Base-by-base conservation (phyloP, 129 eudicot species). In the Kitagawia praeruptora region DNA sequence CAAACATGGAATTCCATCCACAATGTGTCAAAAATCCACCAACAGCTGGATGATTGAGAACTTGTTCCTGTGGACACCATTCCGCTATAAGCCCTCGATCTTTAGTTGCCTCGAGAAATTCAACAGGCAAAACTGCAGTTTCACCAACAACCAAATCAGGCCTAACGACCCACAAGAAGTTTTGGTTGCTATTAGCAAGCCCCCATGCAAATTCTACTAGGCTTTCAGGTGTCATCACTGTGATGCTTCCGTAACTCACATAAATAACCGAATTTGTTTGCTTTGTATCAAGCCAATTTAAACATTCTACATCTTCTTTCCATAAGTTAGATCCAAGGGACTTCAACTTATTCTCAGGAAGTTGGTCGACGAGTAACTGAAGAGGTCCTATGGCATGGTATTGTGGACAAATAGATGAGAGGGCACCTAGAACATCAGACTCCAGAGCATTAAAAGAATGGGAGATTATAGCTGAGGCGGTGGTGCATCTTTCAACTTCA, bases 171-270 rank as follows among this genome's bases (percentile, higher is more conserved):
- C 75, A 71, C 49, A 71, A 71, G 42, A 71, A 71, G 28, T 71
- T 71, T 34, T 71, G 75, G 47, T 71, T 21, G 27, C 75, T 71
- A 40, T 7, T 40, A 71, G 75, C 48, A 71, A 71, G 75, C 28
- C 75, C 75, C 75, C 75, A 71, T 19, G 75, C 75, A 71, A 71
- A 71, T 71, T 71, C 75, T 38, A 71, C 47, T 71, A 71, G 75
- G 28, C 40, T 40, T 71, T 71, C 75, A 23, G 42, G 23, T 40
- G 75, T 71, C 75, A 71, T 39, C 12, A 71, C 75, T 2, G 75
- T 71, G n/a, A 71, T 40, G 42, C 75, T 71, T 71, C 75, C 75
- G 6, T 71, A 71, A 71, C 45, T 71, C 13, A 71, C 47, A 11
- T 71, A 71, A 8, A 71, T 71, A 0, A 40, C 75, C 0, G 49